A percentile compares a stretch with the other conserved stretches of the same genome.
phyloP scores from a whole-genome alignment of 495 filamentous ascomycete species.

The Hyaloscypha finlandica region DNA sequence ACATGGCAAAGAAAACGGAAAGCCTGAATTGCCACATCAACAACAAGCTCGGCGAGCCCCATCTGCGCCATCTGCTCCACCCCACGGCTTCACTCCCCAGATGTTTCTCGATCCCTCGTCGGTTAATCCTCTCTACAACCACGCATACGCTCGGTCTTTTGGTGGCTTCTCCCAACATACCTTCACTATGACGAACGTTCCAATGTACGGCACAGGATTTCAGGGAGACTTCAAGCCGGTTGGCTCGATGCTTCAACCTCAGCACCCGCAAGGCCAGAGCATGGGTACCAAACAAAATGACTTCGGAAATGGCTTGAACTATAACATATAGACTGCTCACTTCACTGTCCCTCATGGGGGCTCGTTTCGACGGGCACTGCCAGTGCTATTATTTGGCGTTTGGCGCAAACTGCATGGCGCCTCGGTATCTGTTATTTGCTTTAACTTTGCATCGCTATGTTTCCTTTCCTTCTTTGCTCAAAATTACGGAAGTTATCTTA shows the following conservation, averaged over 20 bases:
- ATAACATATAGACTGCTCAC: background rate
- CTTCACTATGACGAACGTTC: background rate
- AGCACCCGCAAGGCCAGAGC: background rate
- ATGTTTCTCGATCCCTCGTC: slow-evolving; percentile 34
- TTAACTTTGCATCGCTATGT: slow-evolving; percentile 13
- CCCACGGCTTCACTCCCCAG: slow-evolving; percentile 30
- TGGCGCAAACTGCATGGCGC: too few species aligned
- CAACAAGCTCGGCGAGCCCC: slow-evolving; percentile 12
- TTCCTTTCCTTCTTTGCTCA: slow-evolving; percentile 11
- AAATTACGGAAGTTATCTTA: slow-evolving; percentile 1
- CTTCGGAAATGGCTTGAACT: slow-evolving; percentile 13
- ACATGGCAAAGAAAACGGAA: slow-evolving; percentile 24
- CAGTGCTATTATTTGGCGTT: background rate
- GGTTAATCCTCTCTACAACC: slow-evolving; percentile 46
- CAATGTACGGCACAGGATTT: slow-evolving; percentile 17
- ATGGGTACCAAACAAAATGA: slow-evolving; percentile 5
- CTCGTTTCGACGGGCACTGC: background rate
- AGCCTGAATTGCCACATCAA: slow-evolving; percentile 3
- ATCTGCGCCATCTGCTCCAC: slow-evolving; percentile 17
- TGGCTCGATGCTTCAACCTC: background rate
- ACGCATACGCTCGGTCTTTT: slow-evolving; percentile 35
- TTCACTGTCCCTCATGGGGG: background rate
- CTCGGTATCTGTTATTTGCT: slow-evolving; percentile 8
- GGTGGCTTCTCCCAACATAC: background rate
- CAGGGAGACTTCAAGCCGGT: slow-evolving; percentile 21